phyloP scores from a whole-genome alignment of 225 moss, liverwort and hornwort genomes.

The Ulota crispa region DNA sequence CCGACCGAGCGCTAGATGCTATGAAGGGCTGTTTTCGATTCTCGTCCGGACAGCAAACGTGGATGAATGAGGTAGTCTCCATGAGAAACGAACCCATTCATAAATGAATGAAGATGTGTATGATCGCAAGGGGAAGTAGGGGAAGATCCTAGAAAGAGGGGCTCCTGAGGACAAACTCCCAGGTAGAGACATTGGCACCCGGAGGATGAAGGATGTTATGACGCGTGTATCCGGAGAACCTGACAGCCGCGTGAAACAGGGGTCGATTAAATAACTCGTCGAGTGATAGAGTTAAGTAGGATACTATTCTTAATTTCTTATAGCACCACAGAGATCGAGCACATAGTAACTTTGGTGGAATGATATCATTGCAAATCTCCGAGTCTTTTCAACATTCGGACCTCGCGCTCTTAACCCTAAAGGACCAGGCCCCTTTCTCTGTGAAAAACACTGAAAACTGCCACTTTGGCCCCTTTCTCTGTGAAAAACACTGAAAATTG shows the following conservation, averaged over 20 bases:
- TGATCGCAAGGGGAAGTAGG: background rate
- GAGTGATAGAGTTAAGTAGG: background rate
- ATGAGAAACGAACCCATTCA: background rate
- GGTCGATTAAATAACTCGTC: background rate
- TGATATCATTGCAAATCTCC: background rate
- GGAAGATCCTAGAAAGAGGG: slow-evolving; percentile 33
- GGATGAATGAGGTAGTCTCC: background rate
- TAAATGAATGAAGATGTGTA: slow-evolving; percentile 9
- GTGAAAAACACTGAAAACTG: no score
- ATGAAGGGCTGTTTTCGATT: background rate
- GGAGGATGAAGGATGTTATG: background rate
- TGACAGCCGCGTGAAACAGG: slow-evolving; percentile 30
- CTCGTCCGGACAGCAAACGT: background rate
- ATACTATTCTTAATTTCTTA: slow-evolving; percentile 24
- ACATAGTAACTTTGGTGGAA: background rate
- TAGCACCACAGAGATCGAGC: background rate
- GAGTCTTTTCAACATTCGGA: background rate
- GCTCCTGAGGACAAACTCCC: no score
- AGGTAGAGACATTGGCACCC: background rate
- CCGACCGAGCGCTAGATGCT: slow-evolving; percentile 1
- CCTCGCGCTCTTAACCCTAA: slow-evolving; percentile 14
- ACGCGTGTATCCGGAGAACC: slow-evolving; percentile 1
- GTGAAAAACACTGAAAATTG: no score
- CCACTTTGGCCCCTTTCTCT: no score
- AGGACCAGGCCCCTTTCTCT: no score